These are phyloP conservation scores for Dryas alaskensis DNA, from an alignment of 306 rosid genomes.

Conservation along the genomic window DNA sequence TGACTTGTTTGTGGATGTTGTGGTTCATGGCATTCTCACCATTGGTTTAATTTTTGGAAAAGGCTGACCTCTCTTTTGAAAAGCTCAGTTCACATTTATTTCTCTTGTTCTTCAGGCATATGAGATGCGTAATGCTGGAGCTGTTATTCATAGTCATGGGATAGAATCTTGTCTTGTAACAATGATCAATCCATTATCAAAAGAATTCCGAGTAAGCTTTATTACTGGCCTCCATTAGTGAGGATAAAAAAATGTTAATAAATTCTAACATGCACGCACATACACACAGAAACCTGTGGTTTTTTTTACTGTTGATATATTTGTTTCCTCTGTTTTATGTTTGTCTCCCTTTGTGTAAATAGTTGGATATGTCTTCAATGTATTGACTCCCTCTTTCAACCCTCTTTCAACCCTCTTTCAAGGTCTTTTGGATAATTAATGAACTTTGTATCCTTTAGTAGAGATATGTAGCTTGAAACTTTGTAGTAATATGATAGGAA, in stretches of 20 bases:
- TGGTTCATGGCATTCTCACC: conserved; percentile 1
- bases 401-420: neutral
- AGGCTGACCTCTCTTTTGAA: conserved; percentile 12
- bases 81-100: conserved; percentile 16
- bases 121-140: conserved; percentile 78
- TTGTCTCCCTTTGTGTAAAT: neutral
- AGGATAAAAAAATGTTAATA: neutral
- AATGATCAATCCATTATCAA: conserved; percentile 77
- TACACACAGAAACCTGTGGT: neutral
- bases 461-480: neutral
- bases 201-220: conserved; percentile 86
- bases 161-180: conserved; percentile 88
- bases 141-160: conserved; percentile 91
- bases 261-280: neutral
- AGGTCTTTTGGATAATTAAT: neutral
- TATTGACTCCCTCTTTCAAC: neutral
- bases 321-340: neutral
- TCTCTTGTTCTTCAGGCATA: conserved; percentile 60
- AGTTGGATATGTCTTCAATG: neutral
- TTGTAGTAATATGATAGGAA: neutral
- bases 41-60: conserved; percentile 17
- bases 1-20: neutral
- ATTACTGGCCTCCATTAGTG: neutral
- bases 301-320: neutral
- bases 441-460: neutral